Conservation (phyloP, 2,329 filamentous ascomycete genomes). For the Sporothrix humicola region DNA sequence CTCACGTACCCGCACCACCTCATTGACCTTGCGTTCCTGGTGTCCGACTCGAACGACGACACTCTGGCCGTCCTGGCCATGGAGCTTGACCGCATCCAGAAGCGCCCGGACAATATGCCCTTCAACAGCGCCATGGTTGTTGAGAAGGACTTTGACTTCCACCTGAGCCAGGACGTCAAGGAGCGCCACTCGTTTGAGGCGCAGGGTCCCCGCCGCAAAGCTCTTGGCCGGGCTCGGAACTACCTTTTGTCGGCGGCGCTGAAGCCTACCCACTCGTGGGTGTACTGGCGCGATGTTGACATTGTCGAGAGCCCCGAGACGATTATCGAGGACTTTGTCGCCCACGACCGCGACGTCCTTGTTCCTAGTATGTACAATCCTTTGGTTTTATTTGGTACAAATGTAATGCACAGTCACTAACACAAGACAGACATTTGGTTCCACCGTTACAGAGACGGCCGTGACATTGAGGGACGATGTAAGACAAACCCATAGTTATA, state of each 20-base stretch:
- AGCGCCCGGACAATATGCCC: constrained; percentile 75
- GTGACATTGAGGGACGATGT: constrained; percentile 95
- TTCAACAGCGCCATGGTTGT: constrained; percentile 86
- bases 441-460: constrained; percentile 79
- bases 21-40: constrained; percentile 93
- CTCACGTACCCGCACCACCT: constrained; percentile 93
- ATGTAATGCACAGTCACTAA: constrained; percentile 12
- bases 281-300: constrained; percentile 98
- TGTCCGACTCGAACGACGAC: constrained; percentile 89
- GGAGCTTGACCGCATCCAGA: constrained; percentile 88
- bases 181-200: constrained; percentile 85
- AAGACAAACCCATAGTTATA: constrained; percentile 47
- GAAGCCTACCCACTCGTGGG: constrained; percentile 95
- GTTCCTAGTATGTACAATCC: constrained; percentile 77
- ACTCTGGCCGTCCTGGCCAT: constrained; percentile 84
- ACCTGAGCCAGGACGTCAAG: constrained; percentile 77
- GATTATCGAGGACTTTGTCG: constrained; percentile 94
- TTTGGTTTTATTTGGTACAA: neutral
- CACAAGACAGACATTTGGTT: constrained; percentile 84
- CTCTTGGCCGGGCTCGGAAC: constrained; percentile 88
- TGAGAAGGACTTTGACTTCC: constrained; percentile 86
- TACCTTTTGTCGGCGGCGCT: constrained; percentile 84
- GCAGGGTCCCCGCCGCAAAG: constrained; percentile 87
- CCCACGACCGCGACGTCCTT: constrained; percentile 88
- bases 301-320: constrained; percentile 86